These are phyloP conservation scores for Rhododendron kiyosumense DNA, from an alignment of 148 eudicot genomes.

Conservation along the genomic window DNA sequence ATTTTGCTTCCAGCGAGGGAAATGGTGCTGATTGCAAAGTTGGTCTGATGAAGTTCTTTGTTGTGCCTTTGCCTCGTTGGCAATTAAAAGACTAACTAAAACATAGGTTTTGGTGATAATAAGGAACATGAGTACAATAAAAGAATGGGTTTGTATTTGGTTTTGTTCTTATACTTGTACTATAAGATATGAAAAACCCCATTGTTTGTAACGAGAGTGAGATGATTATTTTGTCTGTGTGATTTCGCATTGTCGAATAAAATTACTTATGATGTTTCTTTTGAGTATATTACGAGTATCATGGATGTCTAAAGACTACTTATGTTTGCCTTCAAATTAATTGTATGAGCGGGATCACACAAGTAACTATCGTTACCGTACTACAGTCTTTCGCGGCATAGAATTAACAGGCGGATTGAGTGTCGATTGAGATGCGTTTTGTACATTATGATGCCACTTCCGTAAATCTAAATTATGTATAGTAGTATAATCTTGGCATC, in stretches of 20 bases:
- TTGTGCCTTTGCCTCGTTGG: slow-evolving; percentile 13
- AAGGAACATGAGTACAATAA: neutral
- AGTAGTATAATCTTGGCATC: too few relatives aligned
- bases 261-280: neutral
- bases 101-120: neutral
- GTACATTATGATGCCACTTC: too few relatives aligned
- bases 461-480: too few relatives aligned
- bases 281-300: neutral
- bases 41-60: slow-evolving; percentile 18
- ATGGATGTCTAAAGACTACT: too few relatives aligned
- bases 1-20: slow-evolving; percentile 14
- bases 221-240: neutral
- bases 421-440: too few relatives aligned
- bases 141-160: neutral
- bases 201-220: neutral
- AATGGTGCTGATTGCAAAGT: slow-evolving; percentile 9
- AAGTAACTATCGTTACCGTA: too few relatives aligned
- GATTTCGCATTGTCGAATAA: neutral
- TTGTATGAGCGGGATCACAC: neutral
- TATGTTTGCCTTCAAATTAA: too few relatives aligned
- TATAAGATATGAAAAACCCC: too few relatives aligned
- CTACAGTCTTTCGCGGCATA: too few relatives aligned
- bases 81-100: neutral
- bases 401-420: too few relatives aligned
- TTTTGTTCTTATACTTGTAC: neutral